Percentiles rank a stretch among this genome's conserved stretches.
These are phyloP conservation scores for Ramaria sp. DNA, from an alignment of 768 basidiomycete species.

Conservation along the genomic window DNA sequence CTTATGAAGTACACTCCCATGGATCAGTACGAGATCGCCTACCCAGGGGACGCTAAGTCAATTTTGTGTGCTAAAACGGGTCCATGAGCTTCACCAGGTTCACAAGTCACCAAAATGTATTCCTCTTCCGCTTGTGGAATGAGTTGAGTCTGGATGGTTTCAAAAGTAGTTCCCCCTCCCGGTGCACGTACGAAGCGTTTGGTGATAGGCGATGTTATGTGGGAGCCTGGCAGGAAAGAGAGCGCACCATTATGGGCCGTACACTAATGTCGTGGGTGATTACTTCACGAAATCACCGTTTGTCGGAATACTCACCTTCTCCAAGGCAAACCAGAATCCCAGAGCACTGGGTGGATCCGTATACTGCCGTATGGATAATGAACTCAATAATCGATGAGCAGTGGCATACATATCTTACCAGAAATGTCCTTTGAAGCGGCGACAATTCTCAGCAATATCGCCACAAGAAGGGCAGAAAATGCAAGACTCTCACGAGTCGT, in stretches of 20 bases:
- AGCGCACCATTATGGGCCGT: constrained; percentile 75
- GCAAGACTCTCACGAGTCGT: constrained; percentile 65
- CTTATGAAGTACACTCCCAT: constrained; percentile 88
- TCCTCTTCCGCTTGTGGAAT: constrained; percentile 25
- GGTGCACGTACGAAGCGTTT: constrained; percentile 80
- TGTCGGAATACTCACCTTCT: constrained; percentile 26
- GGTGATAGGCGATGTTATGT: constrained; percentile 58
- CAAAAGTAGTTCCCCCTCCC: constrained; percentile 77
- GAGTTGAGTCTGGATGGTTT: constrained; percentile 29
- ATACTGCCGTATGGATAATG: constrained; percentile 41
- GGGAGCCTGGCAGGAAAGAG: constrained; percentile 86
- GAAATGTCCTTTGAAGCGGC: constrained; percentile 46
- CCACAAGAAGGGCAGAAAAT: neutral
- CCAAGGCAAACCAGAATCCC: constrained; percentile 95
- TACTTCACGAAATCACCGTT: neutral
- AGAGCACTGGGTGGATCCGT: constrained; percentile 86
- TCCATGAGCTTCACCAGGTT: constrained; percentile 41
- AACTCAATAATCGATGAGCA: neutral
- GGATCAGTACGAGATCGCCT: constrained; percentile 91
- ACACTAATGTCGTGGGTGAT: constrained; percentile 32
- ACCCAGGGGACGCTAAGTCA: neutral
- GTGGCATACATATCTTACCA: constrained; percentile 33
- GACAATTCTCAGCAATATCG: neutral
- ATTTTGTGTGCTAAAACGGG: neutral
- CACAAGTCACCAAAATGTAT: constrained; percentile 61